Base-by-base conservation (phyloP, 1,139 yeast species). In the Candida dubliniensis region DNA sequence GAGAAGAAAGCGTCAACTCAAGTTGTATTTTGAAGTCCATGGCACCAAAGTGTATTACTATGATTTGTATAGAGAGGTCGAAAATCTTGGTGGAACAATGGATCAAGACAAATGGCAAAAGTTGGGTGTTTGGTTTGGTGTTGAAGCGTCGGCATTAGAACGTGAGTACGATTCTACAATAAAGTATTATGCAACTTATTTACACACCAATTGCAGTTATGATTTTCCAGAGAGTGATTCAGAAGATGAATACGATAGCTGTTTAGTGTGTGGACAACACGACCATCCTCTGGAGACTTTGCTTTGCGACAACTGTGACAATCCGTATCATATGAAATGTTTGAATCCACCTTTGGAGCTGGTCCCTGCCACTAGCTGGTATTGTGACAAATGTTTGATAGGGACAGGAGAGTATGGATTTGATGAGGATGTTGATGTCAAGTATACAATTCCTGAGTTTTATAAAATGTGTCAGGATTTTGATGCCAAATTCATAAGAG, bases 401-500 rank as follows among this genome's bases (percentile, higher is more conserved):
- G 96, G 96, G 0, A 86, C 91, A 2, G 95, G 95, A 1, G 93
- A 84, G 53, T 91, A 89, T 59, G 96, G 96, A 0, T 91, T 91
- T 61, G 91, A 86, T 53, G 95, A 87, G 51, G 82, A 85, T 15
- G 59, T 58, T 1, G 70, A 76, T 4, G 71, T 77, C 36, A 73
- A 75, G 46, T 88, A 86, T 57, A 71, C 84, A 0, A 65, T 71
- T 47, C 72, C 55, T n/a, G 83, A 85, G 47, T 91, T 90, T 60
- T 75, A 76, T 47, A 63, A 74, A 10, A 68, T 79, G 51, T 86
- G 91, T 49, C 64, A 68, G 29, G 70, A 74, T 15, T 86, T 86
- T 59, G 66, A 66, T 6, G 48, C 57, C 2, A 64, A 67, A 34
- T 81, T 79, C 53, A 48, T 58, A 24, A 44, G 52, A 11, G 48